Percentiles rank a stretch among this genome's conserved stretches.
These are phyloP conservation scores for Sequoia sempervirens DNA, from an alignment of 75 land plant species.

Conservation along the genomic window DNA sequence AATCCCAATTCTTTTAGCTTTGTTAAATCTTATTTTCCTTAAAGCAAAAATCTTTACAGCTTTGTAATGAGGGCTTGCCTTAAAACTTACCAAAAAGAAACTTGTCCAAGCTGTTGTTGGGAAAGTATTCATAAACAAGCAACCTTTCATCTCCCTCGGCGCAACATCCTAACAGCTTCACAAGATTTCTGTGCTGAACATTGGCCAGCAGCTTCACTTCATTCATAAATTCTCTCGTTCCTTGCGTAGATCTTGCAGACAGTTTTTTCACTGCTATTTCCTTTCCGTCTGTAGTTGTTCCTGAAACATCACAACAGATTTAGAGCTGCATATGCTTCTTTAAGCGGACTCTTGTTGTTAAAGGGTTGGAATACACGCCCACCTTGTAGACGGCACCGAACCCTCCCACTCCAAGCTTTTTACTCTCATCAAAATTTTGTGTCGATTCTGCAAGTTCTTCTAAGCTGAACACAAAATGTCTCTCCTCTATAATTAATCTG, in stretches of 20 bases:
- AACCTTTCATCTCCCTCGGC: constrained; percentile 17
- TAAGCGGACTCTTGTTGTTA: background rate
- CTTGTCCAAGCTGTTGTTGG: constrained; percentile 16
- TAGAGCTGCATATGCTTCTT: background rate
- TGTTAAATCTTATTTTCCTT: too few relatives aligned
- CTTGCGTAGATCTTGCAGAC: background rate
- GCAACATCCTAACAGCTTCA: constrained; percentile 18
- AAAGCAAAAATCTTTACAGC: too few relatives aligned
- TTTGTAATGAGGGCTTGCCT: too few relatives aligned
- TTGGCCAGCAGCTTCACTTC: constrained; percentile 12
- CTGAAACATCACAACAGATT: background rate
- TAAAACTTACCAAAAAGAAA: constrained; percentile 6
- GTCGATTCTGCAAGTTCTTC: background rate
- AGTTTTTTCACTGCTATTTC: constrained; percentile 12
- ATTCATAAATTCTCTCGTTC: constrained; percentile 17
- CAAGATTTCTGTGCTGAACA: constrained; percentile 18
- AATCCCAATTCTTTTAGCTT: background rate
- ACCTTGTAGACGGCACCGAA: constrained; percentile 16
- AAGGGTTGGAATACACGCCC: background rate
- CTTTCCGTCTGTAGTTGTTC: constrained; percentile 3
- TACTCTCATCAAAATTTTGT: background rate
- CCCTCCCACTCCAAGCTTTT: constrained; percentile 9
- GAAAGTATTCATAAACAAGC: constrained; percentile 27
- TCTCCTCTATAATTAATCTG: background rate
- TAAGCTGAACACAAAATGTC: background rate